Evolutionary conservation across 1,139 yeast genomes (phyloP).

Genomic region (Hanseniaspora uvarum): DNA sequence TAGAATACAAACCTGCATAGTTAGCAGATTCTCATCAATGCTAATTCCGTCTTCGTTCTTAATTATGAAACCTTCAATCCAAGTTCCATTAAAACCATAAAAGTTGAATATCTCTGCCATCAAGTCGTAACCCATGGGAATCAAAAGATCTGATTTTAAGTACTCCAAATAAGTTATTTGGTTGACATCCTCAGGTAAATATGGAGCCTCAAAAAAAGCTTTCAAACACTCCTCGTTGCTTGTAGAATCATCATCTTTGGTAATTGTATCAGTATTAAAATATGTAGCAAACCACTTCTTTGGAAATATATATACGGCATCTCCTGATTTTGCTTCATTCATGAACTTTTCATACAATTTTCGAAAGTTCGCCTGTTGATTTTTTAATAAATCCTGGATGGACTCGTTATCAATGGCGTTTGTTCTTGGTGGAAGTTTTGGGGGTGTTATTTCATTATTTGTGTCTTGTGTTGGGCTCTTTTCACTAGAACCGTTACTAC

Average conservation of each 20-base stretch:
- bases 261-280: background rate
- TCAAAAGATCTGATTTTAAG: background rate
- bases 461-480: background rate
- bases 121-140: conserved; percentile 6
- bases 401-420: background rate
- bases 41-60: background rate
- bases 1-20: background rate
- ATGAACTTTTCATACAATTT: background rate
- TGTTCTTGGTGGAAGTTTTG: conserved; percentile 4
- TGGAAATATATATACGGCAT: conserved; percentile 14
- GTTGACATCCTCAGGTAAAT: background rate
- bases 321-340: background rate
- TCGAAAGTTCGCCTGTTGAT: background rate
- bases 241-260: background rate
- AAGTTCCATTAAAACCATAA: conserved; percentile 13
- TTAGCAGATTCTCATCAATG: conserved; percentile 9
- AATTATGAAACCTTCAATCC: conserved; percentile 4
- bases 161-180: background rate
- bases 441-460: background rate
- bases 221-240: background rate
- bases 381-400: background rate
- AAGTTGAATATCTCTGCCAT: conserved; percentile 3
- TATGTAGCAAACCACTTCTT: conserved; percentile 4
- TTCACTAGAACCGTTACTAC: background rate
- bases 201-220: background rate